Evolutionary conservation across 164 flowering plant species (phyloP).

Genomic region (Brasenia schreberi): DNA sequence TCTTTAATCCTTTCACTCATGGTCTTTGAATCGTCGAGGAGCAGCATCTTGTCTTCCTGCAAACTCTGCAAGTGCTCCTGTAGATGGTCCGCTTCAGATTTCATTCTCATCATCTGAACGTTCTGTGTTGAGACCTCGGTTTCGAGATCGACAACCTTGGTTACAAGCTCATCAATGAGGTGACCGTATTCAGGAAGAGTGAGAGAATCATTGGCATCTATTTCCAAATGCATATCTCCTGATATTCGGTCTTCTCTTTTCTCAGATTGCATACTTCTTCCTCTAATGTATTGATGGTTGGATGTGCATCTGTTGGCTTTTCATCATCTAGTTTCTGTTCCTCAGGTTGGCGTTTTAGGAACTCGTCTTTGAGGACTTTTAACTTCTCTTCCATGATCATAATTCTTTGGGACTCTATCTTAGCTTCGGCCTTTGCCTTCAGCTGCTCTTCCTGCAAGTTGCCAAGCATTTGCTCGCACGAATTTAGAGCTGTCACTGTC

Average conservation of each 20-base stretch:
- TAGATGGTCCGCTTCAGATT: slow-evolving; percentile 54
- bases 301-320: neutral
- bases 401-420: slow-evolving; percentile 30
- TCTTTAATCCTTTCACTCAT: slow-evolving; percentile 25
- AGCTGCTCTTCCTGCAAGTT: slow-evolving; percentile 46
- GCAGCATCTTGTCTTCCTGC: slow-evolving; percentile 39
- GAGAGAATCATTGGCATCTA: slow-evolving; percentile 11
- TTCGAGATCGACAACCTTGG: slow-evolving; percentile 52
- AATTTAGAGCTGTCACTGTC: slow-evolving; percentile 51
- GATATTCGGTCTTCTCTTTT: neutral
- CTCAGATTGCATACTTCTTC: neutral
- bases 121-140: slow-evolving; percentile 51
- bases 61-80: slow-evolving; percentile 37
- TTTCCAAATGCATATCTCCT: neutral
- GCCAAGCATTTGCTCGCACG: slow-evolving; percentile 42
- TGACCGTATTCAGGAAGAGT: slow-evolving; percentile 58
- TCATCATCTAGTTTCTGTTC: neutral
- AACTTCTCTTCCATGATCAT: slow-evolving; percentile 33
- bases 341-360: neutral
- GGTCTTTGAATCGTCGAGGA: slow-evolving; percentile 17
- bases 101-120: slow-evolving; percentile 45
- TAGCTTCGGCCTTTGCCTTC: slow-evolving; percentile 29
- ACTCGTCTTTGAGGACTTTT: neutral
- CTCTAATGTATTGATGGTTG: neutral
- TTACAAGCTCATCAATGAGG: slow-evolving; percentile 70